Evolutionary conservation across 1,284 basidiomycete species (phyloP).

Genomic region (Trichosporon ovoides): DNA sequence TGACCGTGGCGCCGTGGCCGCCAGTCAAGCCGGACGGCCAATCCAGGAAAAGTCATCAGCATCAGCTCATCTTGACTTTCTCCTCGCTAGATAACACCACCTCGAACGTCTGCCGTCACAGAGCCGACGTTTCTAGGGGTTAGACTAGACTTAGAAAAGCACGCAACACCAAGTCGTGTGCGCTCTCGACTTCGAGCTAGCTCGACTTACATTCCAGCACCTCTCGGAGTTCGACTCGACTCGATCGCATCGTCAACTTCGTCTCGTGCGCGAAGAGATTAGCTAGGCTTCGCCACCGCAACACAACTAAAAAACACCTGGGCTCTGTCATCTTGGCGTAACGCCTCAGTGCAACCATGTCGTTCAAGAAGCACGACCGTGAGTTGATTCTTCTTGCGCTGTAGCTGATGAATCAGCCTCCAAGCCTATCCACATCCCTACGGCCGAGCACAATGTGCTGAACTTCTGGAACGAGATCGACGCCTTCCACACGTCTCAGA

Average conservation of each 20-base stretch:
- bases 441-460: slow-evolving; percentile 88
- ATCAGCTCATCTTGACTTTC: background rate
- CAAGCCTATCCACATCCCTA: slow-evolving; percentile 73
- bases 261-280: background rate
- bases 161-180: background rate
- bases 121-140: background rate
- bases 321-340: background rate
- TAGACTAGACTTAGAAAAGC: slow-evolving; percentile 1
- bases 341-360: slow-evolving; percentile 50
- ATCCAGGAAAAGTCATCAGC: slow-evolving; percentile 1
- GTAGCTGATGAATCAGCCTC: slow-evolving; percentile 30
- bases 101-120: background rate
- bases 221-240: background rate
- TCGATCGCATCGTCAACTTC: background rate
- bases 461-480: slow-evolving; percentile 94
- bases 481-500: slow-evolving; percentile 91
- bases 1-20: background rate
- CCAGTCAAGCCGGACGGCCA: background rate
- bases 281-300: background rate
- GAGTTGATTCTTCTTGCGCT: slow-evolving; percentile 43
- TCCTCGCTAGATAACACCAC: background rate
- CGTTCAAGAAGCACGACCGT: slow-evolving; percentile 69
- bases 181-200: background rate
- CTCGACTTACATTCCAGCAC: background rate
- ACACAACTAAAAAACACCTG: background rate